Percentiles rank a stretch among this genome's conserved stretches.
Evolutionary conservation across 169 alveolate species (phyloP).

Genomic region (Plasmodium berghei): DNA sequence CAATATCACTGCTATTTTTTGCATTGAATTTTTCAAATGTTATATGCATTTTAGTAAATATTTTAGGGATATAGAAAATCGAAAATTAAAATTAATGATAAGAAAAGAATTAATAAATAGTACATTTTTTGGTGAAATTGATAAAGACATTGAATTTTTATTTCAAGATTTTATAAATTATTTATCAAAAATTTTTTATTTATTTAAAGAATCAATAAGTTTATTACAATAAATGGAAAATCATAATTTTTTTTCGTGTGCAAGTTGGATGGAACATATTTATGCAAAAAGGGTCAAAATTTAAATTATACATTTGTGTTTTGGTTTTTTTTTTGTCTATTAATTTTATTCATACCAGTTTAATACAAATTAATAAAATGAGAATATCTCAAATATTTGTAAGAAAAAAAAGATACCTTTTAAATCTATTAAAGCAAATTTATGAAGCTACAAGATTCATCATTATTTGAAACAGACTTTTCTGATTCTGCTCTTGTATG

Average conservation of each 20-base stretch:
- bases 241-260: no score
- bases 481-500: constrained; percentile 61
- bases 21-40: constrained; percentile 56
- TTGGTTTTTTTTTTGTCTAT: no score
- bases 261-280: no score
- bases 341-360: no score
- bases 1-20: constrained; percentile 5
- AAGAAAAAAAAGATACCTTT: no score
- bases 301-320: no score
- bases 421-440: constrained; percentile 7
- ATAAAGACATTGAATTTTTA: constrained; percentile 16
- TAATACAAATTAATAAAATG: no score
- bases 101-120: constrained; percentile 12
- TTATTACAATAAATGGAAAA: neutral
- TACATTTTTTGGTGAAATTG: neutral
- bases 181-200: constrained; percentile 42
- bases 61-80: constrained; percentile 36
- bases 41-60: constrained; percentile 27
- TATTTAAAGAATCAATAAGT: constrained; percentile 34
- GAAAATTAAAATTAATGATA: constrained; percentile 23
- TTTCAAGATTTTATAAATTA: constrained; percentile 45
- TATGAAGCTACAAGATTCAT: constrained; percentile 63
- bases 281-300: no score
- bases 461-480: constrained; percentile 45
- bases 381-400: no score